A percentile compares a stretch with the other conserved stretches of the same genome.
These are phyloP conservation scores for Podospora didyma DNA, from an alignment of 495 filamentous ascomycete species.

Conservation along the genomic window DNA sequence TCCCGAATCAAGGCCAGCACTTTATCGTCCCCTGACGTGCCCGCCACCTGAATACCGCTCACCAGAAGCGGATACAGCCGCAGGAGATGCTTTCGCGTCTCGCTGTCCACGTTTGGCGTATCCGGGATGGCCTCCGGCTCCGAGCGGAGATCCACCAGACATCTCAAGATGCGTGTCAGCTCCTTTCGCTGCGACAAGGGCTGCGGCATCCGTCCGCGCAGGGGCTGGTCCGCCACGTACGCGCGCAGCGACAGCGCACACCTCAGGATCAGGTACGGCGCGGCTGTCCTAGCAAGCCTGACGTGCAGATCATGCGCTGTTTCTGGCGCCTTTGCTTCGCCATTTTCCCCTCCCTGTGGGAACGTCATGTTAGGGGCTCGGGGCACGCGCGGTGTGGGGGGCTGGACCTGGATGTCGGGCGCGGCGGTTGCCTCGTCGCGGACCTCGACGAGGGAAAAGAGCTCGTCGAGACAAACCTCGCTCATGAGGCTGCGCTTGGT, in stretches of 20 bases:
- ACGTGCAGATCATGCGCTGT: slow-evolving; percentile 35
- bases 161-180: slow-evolving; percentile 63
- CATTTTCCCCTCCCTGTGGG: background rate
- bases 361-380: slow-evolving; percentile 13
- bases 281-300: slow-evolving; percentile 68
- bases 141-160: slow-evolving; percentile 60
- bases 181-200: slow-evolving; percentile 77
- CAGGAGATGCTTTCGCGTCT: slow-evolving; percentile 65
- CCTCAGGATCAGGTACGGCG: slow-evolving; percentile 81
- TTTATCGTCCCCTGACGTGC: slow-evolving; percentile 57
- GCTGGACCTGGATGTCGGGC: slow-evolving; percentile 23
- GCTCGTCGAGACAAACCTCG: slow-evolving; percentile 75
- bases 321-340: slow-evolving; percentile 15
- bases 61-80: slow-evolving; percentile 79
- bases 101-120: slow-evolving; percentile 50
- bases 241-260: slow-evolving; percentile 71
- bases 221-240: slow-evolving; percentile 88
- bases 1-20: slow-evolving; percentile 53
- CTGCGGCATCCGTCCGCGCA: slow-evolving; percentile 89
- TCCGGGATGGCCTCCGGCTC: slow-evolving; percentile 71
- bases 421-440: slow-evolving; percentile 30
- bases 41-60: slow-evolving; percentile 63
- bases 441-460: slow-evolving; percentile 66
- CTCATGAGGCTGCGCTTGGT: slow-evolving; percentile 66
- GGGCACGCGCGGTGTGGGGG: slow-evolving; percentile 19